phyloP scores from a whole-genome alignment of 2,329 filamentous ascomycete genomes.

The Tolypocladium amazonense region DNA sequence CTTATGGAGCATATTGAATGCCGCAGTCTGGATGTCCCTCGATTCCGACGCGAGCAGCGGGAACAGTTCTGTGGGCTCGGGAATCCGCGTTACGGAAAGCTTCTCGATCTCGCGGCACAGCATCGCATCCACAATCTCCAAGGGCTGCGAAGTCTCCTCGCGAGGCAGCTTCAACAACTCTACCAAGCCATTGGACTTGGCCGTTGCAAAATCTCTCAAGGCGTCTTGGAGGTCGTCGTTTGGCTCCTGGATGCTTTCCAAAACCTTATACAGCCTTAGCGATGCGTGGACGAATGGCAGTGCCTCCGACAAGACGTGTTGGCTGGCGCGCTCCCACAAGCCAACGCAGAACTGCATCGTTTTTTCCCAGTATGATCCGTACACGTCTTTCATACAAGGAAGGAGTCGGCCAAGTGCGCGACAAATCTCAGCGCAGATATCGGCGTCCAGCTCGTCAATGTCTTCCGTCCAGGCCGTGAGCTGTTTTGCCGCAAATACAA shows the following conservation, averaged over 20 bases:
- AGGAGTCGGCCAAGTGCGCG: slow-evolving; percentile 51
- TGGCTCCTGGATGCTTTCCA: slow-evolving; percentile 57
- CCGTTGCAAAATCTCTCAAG: slow-evolving; percentile 48
- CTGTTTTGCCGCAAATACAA: slow-evolving; percentile 76
- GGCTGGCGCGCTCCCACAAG: slow-evolving; percentile 41
- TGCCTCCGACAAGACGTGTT: slow-evolving; percentile 31
- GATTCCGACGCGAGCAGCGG: slow-evolving; percentile 67
- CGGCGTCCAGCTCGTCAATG: slow-evolving; percentile 29
- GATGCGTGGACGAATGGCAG: slow-evolving; percentile 61
- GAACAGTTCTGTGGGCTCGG: slow-evolving; percentile 60
- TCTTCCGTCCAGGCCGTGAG: slow-evolving; percentile 61
- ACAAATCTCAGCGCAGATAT: slow-evolving; percentile 40
- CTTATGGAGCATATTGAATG: slow-evolving; percentile 69
- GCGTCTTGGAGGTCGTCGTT: slow-evolving; percentile 82
- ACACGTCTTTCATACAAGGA: slow-evolving; percentile 68
- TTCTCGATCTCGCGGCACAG: slow-evolving; percentile 59
- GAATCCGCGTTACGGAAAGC: slow-evolving; percentile 50
- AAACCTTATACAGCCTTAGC: slow-evolving; percentile 54
- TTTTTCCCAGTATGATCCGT: slow-evolving; percentile 78
- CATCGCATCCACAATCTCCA: slow-evolving; percentile 64
- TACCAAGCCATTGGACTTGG: slow-evolving; percentile 48
- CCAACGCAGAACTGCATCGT: slow-evolving; percentile 46
- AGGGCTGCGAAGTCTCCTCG: slow-evolving; percentile 45
- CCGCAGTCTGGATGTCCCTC: slow-evolving; percentile 64
- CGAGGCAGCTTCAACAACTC: slow-evolving; percentile 48